These are phyloP conservation scores for Balamuthia mandrillaris DNA, from an alignment of 208 protist genomes.

Conservation along the genomic window DNA sequence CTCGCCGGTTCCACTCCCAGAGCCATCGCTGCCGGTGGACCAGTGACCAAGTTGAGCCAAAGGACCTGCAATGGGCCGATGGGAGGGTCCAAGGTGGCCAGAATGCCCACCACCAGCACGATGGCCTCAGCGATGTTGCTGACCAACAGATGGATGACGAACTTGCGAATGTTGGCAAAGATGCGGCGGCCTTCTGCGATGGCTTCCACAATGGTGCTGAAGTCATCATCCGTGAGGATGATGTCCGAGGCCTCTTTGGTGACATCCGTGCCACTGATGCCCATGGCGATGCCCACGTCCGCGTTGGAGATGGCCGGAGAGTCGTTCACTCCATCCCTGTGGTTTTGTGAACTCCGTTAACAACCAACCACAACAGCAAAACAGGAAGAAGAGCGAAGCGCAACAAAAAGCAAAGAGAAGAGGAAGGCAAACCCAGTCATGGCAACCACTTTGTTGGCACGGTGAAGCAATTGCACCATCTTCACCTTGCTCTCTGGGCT, in stretches of 20 bases:
- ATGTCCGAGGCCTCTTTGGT: slow-evolving; percentile 75
- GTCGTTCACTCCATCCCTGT: slow-evolving; percentile 90
- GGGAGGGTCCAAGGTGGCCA: slow-evolving; percentile 44
- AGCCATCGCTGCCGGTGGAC: slow-evolving; percentile 59
- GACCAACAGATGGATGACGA: slow-evolving; percentile 76
- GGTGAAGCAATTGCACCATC: slow-evolving; percentile 20
- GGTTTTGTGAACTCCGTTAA: too few species aligned
- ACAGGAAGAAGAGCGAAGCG: too few species aligned
- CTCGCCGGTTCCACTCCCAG: slow-evolving; percentile 60
- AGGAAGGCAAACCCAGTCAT: too few species aligned
- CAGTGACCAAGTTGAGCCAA: slow-evolving; percentile 69
- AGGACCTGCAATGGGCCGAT: slow-evolving; percentile 63
- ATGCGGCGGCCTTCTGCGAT: slow-evolving; percentile 81
- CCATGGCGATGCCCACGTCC: slow-evolving; percentile 86
- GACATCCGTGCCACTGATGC: slow-evolving; percentile 70
- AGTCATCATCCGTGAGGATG: slow-evolving; percentile 85
- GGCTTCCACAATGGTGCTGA: slow-evolving; percentile 79
- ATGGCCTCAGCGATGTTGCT: slow-evolving; percentile 58
- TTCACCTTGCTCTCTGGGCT: slow-evolving; percentile 60
- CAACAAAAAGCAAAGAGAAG: too few species aligned
- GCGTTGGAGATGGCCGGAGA: slow-evolving; percentile 79
- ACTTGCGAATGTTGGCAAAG: slow-evolving; percentile 86
- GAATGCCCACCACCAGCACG: slow-evolving; percentile 32
- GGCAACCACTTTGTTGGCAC: slow-evolving; percentile 68
- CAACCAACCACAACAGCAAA: too few species aligned